These are phyloP conservation scores for Aspergillus ustus DNA, from an alignment of 2,329 filamentous ascomycete species.

Conservation along the genomic window DNA sequence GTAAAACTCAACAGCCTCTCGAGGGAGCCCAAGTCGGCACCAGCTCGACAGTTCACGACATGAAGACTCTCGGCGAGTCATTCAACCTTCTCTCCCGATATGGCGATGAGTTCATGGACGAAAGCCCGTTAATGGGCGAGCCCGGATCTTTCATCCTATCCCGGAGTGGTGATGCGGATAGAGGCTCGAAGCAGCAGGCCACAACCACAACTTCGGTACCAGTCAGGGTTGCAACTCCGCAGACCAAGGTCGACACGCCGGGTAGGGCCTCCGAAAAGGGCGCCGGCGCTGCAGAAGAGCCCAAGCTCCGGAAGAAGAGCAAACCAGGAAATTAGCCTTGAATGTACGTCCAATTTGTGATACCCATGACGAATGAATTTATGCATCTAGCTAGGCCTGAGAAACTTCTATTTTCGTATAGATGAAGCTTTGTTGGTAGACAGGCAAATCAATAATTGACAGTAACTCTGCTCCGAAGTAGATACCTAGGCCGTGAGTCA, in stretches of 20 bases:
- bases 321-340: constrained; percentile 30
- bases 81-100: constrained; percentile 58
- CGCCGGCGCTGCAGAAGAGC: constrained; percentile 38
- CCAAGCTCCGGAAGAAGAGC: constrained; percentile 42
- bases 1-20: constrained; percentile 29
- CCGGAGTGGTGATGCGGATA: constrained; percentile 40
- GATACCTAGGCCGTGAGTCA: background rate
- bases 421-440: background rate
- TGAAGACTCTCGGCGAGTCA: constrained; percentile 51
- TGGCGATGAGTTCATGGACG: constrained; percentile 67
- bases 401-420: background rate
- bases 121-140: constrained; percentile 66
- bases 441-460: no score
- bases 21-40: constrained; percentile 27
- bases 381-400: background rate
- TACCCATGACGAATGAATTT: constrained; percentile 8
- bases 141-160: constrained; percentile 66
- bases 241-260: constrained; percentile 39
- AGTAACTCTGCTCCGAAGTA: background rate
- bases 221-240: constrained; percentile 35
- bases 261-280: constrained; percentile 37
- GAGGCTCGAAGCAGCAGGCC: constrained; percentile 25
- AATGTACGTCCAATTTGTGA: constrained; percentile 1
- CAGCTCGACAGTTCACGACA: constrained; percentile 39
- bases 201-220: constrained; percentile 9